phyloP scores from a whole-genome alignment of 108 stramenopile species.

The Seminavis robusta region DNA sequence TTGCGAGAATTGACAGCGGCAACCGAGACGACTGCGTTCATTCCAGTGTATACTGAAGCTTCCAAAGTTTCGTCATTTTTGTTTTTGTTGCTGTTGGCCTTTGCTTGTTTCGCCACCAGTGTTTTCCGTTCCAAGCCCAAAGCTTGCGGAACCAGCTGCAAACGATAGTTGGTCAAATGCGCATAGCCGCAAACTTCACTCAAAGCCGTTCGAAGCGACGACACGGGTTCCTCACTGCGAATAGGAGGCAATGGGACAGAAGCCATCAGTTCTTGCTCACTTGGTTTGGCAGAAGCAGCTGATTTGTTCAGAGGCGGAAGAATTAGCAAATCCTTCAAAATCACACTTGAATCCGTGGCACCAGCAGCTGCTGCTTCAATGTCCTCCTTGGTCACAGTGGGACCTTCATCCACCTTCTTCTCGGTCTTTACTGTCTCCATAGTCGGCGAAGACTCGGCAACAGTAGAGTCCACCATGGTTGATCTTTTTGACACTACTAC shows the following conservation, averaged over 20 bases:
- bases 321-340: conserved; percentile 54
- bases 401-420: background rate
- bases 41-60: conserved; percentile 58
- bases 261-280: conserved; percentile 5
- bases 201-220: conserved; percentile 62
- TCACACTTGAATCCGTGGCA: background rate
- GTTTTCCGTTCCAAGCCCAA: background rate
- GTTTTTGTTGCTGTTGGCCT: no score
- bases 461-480: no score
- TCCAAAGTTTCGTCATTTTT: no score
- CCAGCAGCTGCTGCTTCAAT: background rate
- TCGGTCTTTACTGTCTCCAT: background rate
- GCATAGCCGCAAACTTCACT: conserved; percentile 63
- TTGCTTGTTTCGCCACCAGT: background rate
- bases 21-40: conserved; percentile 55
- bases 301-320: conserved; percentile 68
- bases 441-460: background rate
- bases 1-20: conserved; percentile 44
- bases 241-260: conserved; percentile 70
- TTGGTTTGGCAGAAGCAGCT: background rate
- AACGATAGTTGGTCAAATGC: conserved; percentile 77
- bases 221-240: conserved; percentile 72
- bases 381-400: background rate
- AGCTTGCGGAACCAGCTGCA: conserved; percentile 42
- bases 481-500: no score